A percentile compares a stretch with the other conserved stretches of the same genome.
Conservation (phyloP, 2,329 filamentous ascomycete species). For the Diaporthe velutina region DNA sequence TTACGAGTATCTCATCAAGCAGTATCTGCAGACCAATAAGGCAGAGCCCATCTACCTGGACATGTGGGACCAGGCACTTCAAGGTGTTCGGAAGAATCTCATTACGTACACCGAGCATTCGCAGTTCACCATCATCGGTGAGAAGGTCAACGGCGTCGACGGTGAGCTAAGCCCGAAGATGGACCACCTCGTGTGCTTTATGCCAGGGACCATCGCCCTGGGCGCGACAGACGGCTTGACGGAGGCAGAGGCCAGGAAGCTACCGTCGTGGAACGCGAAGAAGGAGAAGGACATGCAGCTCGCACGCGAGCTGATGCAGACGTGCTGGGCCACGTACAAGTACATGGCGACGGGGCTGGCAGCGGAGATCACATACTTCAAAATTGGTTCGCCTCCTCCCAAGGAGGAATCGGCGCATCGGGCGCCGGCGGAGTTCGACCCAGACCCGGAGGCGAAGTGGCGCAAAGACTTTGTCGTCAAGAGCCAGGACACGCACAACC, state of each 20-base stretch:
- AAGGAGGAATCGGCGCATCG: constrained; percentile 68
- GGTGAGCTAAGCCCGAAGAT: constrained; percentile 84
- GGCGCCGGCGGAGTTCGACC: constrained; percentile 63
- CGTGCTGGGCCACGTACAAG: constrained; percentile 98
- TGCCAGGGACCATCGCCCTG: constrained; percentile 94
- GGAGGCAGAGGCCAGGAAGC: constrained; percentile 80
- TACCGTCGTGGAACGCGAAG: constrained; percentile 78
- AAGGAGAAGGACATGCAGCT: constrained; percentile 90
- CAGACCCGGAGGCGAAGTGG: constrained; percentile 72
- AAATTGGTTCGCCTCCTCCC: constrained; percentile 77
- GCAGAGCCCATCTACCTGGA: constrained; percentile 88
- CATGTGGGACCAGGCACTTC: constrained; percentile 91
- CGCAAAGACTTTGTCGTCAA: constrained; percentile 85
- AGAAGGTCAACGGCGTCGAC: constrained; percentile 81
- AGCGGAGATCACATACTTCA: constrained; percentile 93
- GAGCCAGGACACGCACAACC: constrained; percentile 86
- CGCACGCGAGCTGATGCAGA: constrained; percentile 92
- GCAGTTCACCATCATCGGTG: constrained; percentile 89
- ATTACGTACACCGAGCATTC: constrained; percentile 87
- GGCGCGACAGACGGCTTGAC: constrained; percentile 84
- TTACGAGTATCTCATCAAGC: constrained; percentile 99
- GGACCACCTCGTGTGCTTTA: constrained; percentile 98
- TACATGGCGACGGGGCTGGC: constrained; percentile 91
- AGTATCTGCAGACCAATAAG: constrained; percentile 93
- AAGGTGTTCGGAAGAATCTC: constrained; percentile 90